A percentile compares a stretch with the other conserved stretches of the same genome.
These are phyloP conservation scores for Adansonia grandidieri DNA, from an alignment of 441 rosid genomes.

Conservation along the genomic window DNA sequence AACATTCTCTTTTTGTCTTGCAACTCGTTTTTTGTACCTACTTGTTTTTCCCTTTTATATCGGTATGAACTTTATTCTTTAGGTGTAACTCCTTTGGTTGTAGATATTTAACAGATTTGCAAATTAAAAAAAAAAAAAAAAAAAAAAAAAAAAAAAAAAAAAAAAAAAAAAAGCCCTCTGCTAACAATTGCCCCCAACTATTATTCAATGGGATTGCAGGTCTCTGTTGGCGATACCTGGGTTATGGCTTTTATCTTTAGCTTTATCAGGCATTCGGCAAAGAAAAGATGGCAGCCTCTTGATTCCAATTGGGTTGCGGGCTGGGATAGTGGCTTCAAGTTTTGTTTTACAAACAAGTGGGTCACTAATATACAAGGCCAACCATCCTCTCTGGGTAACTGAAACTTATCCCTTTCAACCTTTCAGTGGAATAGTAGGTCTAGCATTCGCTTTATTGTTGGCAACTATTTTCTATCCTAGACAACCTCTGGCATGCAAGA, in stretches of 20 bases:
- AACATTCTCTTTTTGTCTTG: slow-evolving; percentile 26
- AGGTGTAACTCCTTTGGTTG: background rate
- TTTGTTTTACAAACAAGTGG: slow-evolving; percentile 72
- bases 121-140: too few relatives aligned
- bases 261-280: slow-evolving; percentile 71
- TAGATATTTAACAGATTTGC: background rate
- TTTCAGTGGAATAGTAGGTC: slow-evolving; percentile 81
- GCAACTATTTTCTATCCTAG: slow-evolving; percentile 71
- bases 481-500: slow-evolving; percentile 33
- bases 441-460: slow-evolving; percentile 53
- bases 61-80: background rate
- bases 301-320: slow-evolving; percentile 69
- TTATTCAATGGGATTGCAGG: slow-evolving; percentile 51
- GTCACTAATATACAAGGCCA: slow-evolving; percentile 51
- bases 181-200: background rate
- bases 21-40: background rate
- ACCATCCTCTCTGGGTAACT: slow-evolving; percentile 62
- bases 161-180: background rate
- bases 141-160: too few relatives aligned
- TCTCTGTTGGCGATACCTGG: slow-evolving; percentile 74
- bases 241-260: slow-evolving; percentile 78
- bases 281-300: slow-evolving; percentile 70
- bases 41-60: background rate
- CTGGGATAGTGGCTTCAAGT: slow-evolving; percentile 75
- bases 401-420: slow-evolving; percentile 79